A percentile compares a stretch with the other conserved stretches of the same genome.
These are phyloP conservation scores for Alternaria rosae DNA, from an alignment of 2,329 filamentous ascomycete genomes.

Conservation along the genomic window DNA sequence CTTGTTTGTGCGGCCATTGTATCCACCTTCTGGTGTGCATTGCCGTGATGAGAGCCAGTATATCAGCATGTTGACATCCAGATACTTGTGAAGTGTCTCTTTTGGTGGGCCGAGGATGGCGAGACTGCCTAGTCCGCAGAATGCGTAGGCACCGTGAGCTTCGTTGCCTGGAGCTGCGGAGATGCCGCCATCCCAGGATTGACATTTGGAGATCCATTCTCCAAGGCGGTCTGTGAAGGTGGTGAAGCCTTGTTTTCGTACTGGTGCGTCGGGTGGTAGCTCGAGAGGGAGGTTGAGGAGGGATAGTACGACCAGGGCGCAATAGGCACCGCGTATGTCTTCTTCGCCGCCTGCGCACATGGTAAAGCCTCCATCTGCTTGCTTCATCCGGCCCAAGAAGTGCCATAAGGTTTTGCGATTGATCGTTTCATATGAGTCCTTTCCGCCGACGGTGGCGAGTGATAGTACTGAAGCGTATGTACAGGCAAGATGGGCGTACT, in stretches of 20 bases:
- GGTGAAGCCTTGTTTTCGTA: slow-evolving; percentile 66
- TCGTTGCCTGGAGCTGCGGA: slow-evolving; percentile 84
- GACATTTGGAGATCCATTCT: slow-evolving; percentile 84
- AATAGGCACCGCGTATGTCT: slow-evolving; percentile 93
- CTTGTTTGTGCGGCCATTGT: slow-evolving; percentile 95
- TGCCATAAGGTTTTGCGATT: slow-evolving; percentile 88
- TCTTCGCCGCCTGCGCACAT: slow-evolving; percentile 88
- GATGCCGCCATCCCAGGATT: slow-evolving; percentile 95
- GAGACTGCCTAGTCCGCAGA: slow-evolving; percentile 89
- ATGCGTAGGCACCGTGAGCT: slow-evolving; percentile 95
- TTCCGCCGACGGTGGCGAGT: slow-evolving; percentile 78
- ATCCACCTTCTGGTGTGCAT: slow-evolving; percentile 88
- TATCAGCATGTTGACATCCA: slow-evolving; percentile 78
- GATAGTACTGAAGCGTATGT: slow-evolving; percentile 86
- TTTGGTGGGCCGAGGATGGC: slow-evolving; percentile 83
- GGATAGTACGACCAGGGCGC: slow-evolving; percentile 83
- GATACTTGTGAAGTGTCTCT: slow-evolving; percentile 74
- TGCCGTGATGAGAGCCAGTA: slow-evolving; percentile 91
- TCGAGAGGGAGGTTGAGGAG: slow-evolving; percentile 83
- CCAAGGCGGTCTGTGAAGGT: slow-evolving; percentile 76
- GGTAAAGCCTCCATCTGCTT: slow-evolving; percentile 86
- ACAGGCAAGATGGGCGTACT: slow-evolving; percentile 85
- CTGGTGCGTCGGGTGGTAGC: slow-evolving; percentile 76
- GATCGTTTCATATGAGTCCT: slow-evolving; percentile 75
- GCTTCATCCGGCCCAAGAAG: slow-evolving; percentile 87